These are phyloP conservation scores for Orychophragmus violaceus DNA, from an alignment of 345 rosid species.

Conservation along the genomic window DNA sequence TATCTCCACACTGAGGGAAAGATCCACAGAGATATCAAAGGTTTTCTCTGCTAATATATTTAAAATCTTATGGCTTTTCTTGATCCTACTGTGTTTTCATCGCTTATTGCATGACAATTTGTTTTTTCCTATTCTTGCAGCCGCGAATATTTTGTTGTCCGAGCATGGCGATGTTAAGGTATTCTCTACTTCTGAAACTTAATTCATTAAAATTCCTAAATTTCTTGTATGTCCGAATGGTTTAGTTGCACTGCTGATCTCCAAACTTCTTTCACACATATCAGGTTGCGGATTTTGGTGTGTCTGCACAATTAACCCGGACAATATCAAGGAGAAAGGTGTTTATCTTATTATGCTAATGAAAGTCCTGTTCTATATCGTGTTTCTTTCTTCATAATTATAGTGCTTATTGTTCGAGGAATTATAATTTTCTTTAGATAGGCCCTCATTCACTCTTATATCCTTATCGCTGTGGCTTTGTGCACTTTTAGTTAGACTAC, in stretches of 20 bases:
- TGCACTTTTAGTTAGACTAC: background rate
- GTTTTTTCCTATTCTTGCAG: slow-evolving; percentile 43
- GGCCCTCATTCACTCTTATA: background rate
- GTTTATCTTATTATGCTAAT: slow-evolving; percentile 21
- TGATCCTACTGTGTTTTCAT: slow-evolving; percentile 9
- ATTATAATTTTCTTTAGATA: background rate
- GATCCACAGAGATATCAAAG: slow-evolving; percentile 99
- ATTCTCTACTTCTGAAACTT: slow-evolving; percentile 20
- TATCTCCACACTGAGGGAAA: slow-evolving; percentile 92
- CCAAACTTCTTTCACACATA: slow-evolving; percentile 21
- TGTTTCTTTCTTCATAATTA: background rate
- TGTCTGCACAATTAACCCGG: slow-evolving; percentile 96
- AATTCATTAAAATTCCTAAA: background rate
- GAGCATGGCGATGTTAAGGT: slow-evolving; percentile 99
- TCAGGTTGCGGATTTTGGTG: slow-evolving; percentile 99
- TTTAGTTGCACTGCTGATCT: slow-evolving; percentile 14
- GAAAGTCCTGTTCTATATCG: background rate
- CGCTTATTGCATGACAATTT: slow-evolving; percentile 25
- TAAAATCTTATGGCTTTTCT: background rate
- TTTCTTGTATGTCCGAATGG: background rate
- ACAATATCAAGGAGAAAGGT: slow-evolving; percentile 99
- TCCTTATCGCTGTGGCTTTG: background rate
- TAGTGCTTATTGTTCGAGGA: background rate
- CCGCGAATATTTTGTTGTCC: slow-evolving; percentile 87
- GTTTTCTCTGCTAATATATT: slow-evolving; percentile 34